Evolutionary conservation across 495 filamentous ascomycete species (phyloP), one percentile per base, ranked within the genome.

Genomic region (Lasiosphaeria ovina): DNA sequence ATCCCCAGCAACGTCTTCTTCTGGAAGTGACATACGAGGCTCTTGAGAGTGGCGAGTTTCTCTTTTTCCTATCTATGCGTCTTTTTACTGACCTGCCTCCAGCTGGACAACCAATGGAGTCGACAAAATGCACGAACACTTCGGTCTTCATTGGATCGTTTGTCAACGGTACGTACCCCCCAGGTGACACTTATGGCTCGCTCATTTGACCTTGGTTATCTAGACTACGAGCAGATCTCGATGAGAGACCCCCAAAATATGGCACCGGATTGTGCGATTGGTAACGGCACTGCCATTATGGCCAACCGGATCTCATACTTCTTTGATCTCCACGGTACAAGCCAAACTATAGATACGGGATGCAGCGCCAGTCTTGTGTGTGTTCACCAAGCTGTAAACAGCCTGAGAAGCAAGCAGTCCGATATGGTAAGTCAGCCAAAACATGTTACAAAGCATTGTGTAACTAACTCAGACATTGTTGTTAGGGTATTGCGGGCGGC

Each of bases 11-110:
- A 65, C 83, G 90, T 24, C 72, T 92, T 40, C 86, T 89, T 1
- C 76, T 94, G 6, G 82, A 89, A 44, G 90, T 87, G 48, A 87
- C 88, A 0, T 93, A 92, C 62, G 89, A 92, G 60, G 90, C 90
- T 3, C 76, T 93, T 3, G 90, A 94, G 66, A 89, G 88, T 78
- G 58, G 58, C 59, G 35, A 36, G 61, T 45, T 16, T 31, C 86
- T 38, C 3, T 35, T 33, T 17, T 8, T 6, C 14, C 51, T 33
- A 3, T n/a, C 0, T 44, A 36, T 8, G 40, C 32, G 31, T 40
- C 36, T 17, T 35, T 5, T 58, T 24, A 24, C 16, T 58, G 89
- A 89, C 0, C 85, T 89, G 62, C 80, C 84, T 44, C 88, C 87
- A 88, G 89, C 10, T 83, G 69, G 79, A 88, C 4, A 85, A 91